Percentiles rank a stretch among this genome's conserved stretches.
These are phyloP conservation scores for Macaranga tanarius DNA, from an alignment of 441 rosid species.

Conservation along the genomic window DNA sequence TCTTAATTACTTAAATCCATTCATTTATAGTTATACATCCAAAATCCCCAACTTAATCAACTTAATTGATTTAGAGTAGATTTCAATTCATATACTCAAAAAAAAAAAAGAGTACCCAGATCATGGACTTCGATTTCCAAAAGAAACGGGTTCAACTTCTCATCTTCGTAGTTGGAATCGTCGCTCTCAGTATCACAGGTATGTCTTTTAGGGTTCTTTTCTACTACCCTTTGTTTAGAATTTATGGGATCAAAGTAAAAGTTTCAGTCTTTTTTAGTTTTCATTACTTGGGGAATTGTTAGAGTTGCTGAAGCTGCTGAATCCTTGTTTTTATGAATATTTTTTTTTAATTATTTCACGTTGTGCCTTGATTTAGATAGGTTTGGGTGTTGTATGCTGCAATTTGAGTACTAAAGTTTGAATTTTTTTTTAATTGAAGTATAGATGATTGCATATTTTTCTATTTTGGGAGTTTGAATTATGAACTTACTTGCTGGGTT, in stretches of 20 bases:
- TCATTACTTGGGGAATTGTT: not conserved
- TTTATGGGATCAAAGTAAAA: not conserved
- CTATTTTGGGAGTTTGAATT: not conserved
- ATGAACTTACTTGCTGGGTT: too few species aligned
- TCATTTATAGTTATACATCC: too few species aligned
- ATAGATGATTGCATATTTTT: not conserved
- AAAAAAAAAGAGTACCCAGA: not conserved
- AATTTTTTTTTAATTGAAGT: too few species aligned
- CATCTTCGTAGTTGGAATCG: conserved; percentile 45
- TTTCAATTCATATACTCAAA: too few species aligned
- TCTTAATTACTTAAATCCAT: too few species aligned
- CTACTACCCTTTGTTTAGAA: not conserved
- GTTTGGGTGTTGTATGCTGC: not conserved
- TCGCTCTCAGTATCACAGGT: conserved; percentile 70
- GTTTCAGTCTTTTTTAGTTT: not conserved
- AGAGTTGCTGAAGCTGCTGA: not conserved
- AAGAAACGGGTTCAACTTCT: conserved; percentile 45
- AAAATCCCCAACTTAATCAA: too few species aligned
- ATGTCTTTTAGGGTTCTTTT: not conserved
- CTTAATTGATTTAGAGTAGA: too few species aligned
- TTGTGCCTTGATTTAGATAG: not conserved
- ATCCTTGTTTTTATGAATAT: not conserved
- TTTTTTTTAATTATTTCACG: too few species aligned
- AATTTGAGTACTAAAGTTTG: too few species aligned
- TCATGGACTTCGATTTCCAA: conserved; percentile 34